Conservation (phyloP, 345 rosid genomes). For the Sisymbrium altissimum region DNA sequence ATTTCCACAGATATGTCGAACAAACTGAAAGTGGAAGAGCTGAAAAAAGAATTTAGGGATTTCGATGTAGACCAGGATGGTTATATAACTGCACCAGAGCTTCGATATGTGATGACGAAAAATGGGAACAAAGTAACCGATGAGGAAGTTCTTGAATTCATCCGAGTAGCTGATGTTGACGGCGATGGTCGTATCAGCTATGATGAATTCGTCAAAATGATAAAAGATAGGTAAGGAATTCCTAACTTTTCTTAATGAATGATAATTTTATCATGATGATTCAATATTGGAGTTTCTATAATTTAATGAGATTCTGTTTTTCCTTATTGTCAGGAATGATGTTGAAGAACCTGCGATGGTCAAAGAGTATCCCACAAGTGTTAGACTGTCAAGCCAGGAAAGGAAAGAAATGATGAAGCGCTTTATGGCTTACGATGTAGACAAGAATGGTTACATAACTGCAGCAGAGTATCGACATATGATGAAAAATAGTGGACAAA, state of each 20-base stretch:
- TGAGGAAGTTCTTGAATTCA: conserved; percentile 49
- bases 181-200: conserved; percentile 56
- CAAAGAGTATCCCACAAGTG: background rate
- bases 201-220: conserved; percentile 50
- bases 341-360: background rate
- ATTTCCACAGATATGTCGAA: background rate
- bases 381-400: background rate
- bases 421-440: conserved; percentile 46
- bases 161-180: conserved; percentile 46
- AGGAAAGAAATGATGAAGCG: conserved; percentile 52
- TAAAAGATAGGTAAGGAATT: conserved; percentile 49
- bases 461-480: conserved; percentile 49
- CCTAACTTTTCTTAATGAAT: background rate
- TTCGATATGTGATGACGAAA: conserved; percentile 49
- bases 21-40: background rate
- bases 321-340: background rate
- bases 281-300: background rate
- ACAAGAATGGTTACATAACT: conserved; percentile 51
- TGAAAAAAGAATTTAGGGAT: conserved; percentile 45
- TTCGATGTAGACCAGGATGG: conserved; percentile 52
- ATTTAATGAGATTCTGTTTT: background rate
- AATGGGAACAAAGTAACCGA: conserved; percentile 48
- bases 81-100: conserved; percentile 49
- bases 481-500: conserved; percentile 49
- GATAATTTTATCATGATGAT: background rate